A percentile compares a stretch with the other conserved stretches of the same genome.
Evolutionary conservation across 2,329 filamentous ascomycete species (phyloP).

Genomic region (Trichoderma breve): DNA sequence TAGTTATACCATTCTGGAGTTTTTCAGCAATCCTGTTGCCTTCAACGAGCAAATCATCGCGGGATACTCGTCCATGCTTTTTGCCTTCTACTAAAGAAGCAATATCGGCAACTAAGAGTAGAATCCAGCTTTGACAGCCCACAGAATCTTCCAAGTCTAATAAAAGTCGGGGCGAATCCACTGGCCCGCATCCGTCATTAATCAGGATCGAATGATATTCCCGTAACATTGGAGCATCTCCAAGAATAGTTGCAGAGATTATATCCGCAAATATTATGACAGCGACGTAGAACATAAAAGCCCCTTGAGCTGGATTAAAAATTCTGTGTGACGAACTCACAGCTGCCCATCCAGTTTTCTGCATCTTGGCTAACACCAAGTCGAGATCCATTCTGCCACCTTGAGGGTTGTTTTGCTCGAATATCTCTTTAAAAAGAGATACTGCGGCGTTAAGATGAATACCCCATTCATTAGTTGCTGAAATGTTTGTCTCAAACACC

Average conservation of each 20-base stretch:
- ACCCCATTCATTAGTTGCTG: conserved; percentile 35
- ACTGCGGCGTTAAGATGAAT: conserved; percentile 1
- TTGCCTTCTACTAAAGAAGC: neutral
- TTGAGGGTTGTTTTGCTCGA: neutral
- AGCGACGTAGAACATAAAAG: conserved; percentile 36
- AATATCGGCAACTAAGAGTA: neutral
- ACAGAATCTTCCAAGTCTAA: neutral
- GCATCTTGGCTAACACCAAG: neutral
- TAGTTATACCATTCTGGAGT: neutral
- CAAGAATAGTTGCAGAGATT: conserved; percentile 3
- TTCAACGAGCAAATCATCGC: neutral
- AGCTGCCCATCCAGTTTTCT: neutral
- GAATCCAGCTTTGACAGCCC: conserved; percentile 5
- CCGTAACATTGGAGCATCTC: neutral
- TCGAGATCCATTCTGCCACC: neutral
- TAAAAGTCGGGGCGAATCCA: neutral
- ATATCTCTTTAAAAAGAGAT: conserved; percentile 1
- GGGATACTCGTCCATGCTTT: neutral
- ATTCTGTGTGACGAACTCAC: conserved; percentile 23
- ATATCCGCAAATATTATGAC: conserved; percentile 32
- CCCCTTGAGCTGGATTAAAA: conserved; percentile 37
- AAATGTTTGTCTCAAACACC: conserved; percentile 42
- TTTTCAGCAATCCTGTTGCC: neutral
- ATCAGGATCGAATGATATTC: neutral
- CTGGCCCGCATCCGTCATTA: neutral